Base-by-base conservation (phyloP, 208 protist species). In the Crithidia bombi region DNA sequence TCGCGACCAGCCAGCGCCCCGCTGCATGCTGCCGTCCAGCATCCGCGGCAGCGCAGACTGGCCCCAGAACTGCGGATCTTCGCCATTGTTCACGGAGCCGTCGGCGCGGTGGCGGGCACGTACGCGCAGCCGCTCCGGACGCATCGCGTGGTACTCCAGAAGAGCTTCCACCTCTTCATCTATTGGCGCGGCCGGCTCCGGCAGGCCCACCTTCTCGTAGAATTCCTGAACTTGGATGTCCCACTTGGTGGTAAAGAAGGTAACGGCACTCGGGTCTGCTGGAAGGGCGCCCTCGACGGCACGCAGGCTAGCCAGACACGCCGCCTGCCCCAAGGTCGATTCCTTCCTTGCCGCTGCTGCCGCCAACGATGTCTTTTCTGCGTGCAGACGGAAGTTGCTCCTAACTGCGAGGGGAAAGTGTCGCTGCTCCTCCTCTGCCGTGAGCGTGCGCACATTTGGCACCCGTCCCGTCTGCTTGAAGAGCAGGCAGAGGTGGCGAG, bases 191-290 rank as follows among this genome's bases (percentile, higher is more conserved):
- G 89, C 89, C 3, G 93, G 93, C 69, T 97, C 90, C 2, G 82
- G 78, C 33, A 93, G 55, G 5, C 78, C 85, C n/a, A 81, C 44
- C 30, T 65, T 68, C 59, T 93, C 87, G 71, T 97, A 97, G 70
- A 84, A 97, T 78, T 97, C 90, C 76, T 97, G 93, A 36, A 97
- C 93, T 47, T 96, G 90, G 62, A 97, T 97, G 61, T 97, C 93
- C 91, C 93, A 97, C 75, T 86, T 92, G 12, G 93, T 97, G 19
- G 90, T 86, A 73, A 97, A 94, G 68, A 97, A 91, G 9, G 87
- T 97, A 17, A 83, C 83, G 1, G 88, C 88, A 58, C 76, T 73
- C 10, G 92, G 86, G 30, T 88, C 82, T 6, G 78, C 54, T 4
- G 75, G 57, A 21, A 97, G 63, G 25, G 76, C 58, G 1, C 39